These are phyloP conservation scores for Ophiostoma quercus DNA, from an alignment of 2,329 filamentous ascomycete species.

Conservation along the genomic window DNA sequence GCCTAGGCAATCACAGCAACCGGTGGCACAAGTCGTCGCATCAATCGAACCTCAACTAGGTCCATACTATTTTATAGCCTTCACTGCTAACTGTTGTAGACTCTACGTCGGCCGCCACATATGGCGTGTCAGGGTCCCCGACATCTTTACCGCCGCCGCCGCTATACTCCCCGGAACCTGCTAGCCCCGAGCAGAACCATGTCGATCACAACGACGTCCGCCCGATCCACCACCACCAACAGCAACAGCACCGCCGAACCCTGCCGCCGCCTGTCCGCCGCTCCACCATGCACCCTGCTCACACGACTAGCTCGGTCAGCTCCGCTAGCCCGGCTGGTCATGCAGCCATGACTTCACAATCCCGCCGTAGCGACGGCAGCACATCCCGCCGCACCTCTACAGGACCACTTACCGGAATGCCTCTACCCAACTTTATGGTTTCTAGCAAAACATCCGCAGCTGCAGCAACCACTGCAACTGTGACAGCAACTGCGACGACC, in stretches of 20 bases:
- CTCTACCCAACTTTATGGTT: constrained; percentile 23
- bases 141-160: constrained; percentile 37
- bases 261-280: not conserved
- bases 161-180: constrained; percentile 8
- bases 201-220: constrained; percentile 32
- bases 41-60: not conserved
- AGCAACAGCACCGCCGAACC: not conserved
- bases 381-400: constrained; percentile 39
- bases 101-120: constrained; percentile 47
- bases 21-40: constrained; percentile 9
- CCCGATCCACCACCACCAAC: not conserved
- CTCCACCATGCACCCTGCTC: constrained; percentile 27
- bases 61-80: not conserved
- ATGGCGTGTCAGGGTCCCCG: constrained; percentile 50
- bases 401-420: constrained; percentile 33
- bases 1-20: not conserved
- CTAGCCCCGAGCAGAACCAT: constrained; percentile 46
- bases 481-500: constrained; percentile 30
- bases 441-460: constrained; percentile 23
- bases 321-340: constrained; percentile 41
- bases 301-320: constrained; percentile 52
- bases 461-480: constrained; percentile 23
- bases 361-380: constrained; percentile 44
- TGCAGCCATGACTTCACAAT: constrained; percentile 40
- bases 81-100: constrained; percentile 35